phyloP scores from a whole-genome alignment of 345 rosid species.

The Lumnitzera racemosa region DNA sequence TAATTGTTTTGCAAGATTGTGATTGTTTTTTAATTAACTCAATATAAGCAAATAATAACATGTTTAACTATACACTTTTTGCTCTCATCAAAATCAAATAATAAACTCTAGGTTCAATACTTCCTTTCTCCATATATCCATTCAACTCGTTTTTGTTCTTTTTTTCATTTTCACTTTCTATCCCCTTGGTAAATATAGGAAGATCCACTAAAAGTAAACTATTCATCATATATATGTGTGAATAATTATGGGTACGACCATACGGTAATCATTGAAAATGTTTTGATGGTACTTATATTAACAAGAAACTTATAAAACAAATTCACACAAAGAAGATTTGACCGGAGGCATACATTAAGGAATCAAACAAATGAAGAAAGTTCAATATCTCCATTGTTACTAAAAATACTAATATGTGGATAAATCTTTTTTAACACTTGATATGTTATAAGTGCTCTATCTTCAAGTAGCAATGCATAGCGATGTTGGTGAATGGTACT shows the following conservation, averaged over 20 bases:
- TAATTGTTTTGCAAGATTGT: too few relatives aligned
- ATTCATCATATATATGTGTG: too few relatives aligned
- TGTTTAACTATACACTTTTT: too few relatives aligned
- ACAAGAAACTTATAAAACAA: conserved; percentile 44
- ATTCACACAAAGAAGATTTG: conserved; percentile 45
- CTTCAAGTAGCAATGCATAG: conserved; percentile 80
- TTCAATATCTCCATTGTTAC: conserved; percentile 82
- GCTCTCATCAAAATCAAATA: too few relatives aligned
- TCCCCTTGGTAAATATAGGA: too few relatives aligned
- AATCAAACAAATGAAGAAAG: conserved; percentile 97
- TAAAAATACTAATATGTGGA: conserved; percentile 95
- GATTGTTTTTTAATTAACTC: too few relatives aligned
- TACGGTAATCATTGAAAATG: conserved; percentile 86
- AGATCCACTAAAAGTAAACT: too few relatives aligned
- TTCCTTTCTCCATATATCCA: too few relatives aligned
- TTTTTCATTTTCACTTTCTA: too few relatives aligned
- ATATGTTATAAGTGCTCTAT: conserved; percentile 88
- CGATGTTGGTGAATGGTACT: conserved; percentile 93
- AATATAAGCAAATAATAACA: too few relatives aligned
- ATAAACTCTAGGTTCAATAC: too few relatives aligned
- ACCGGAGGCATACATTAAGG: conserved; percentile 72
- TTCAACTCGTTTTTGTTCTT: too few relatives aligned
- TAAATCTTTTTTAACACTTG: conserved; percentile 93
- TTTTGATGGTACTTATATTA: conserved; percentile 59
- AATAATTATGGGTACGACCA: conserved; percentile 5